phyloP scores from a whole-genome alignment of 805 yeast species.

The Metschnikowia baotianmanensis region DNA sequence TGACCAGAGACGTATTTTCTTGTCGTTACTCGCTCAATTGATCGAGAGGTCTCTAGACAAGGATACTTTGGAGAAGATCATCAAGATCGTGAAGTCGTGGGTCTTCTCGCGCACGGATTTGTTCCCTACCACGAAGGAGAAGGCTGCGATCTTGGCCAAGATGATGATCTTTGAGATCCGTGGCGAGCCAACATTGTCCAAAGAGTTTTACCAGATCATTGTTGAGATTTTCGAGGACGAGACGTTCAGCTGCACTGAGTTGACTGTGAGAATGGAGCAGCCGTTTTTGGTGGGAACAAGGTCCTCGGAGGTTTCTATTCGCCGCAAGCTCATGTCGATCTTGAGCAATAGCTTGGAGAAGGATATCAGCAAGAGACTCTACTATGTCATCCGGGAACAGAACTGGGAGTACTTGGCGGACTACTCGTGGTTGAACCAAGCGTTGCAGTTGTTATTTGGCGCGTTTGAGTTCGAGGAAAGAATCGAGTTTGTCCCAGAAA shows the following conservation, averaged over 20 bases:
- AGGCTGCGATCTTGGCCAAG: constrained; percentile 88
- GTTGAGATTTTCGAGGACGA: constrained; percentile 84
- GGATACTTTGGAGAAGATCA: constrained; percentile 68
- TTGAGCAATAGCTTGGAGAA: constrained; percentile 74
- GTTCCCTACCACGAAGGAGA: constrained; percentile 93
- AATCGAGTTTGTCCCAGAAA: constrained; percentile 45
- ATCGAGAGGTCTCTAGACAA: constrained; percentile 86
- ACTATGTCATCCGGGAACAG: constrained; percentile 89
- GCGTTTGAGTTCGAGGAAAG: constrained; percentile 56
- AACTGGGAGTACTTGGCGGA: constrained; percentile 96
- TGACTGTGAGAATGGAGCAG: constrained; percentile 93
- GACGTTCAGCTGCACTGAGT: constrained; percentile 74
- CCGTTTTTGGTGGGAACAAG: constrained; percentile 94
- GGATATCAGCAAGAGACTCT: constrained; percentile 73
- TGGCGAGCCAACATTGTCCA: constrained; percentile 76
- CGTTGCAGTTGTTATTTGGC: constrained; percentile 80
- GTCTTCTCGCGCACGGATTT: constrained; percentile 78
- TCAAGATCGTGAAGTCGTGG: constrained; percentile 82
- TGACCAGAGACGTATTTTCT: constrained; percentile 87
- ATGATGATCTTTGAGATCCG: constrained; percentile 91
- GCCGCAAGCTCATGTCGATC: constrained; percentile 76
- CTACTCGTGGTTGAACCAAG: constrained; percentile 93
- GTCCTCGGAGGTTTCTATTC: constrained; percentile 67
- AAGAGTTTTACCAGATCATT: constrained; percentile 80
- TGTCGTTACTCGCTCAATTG: constrained; percentile 81